Conservation (phyloP, 2,329 filamentous ascomycete species). For the Oidium heveae region DNA sequence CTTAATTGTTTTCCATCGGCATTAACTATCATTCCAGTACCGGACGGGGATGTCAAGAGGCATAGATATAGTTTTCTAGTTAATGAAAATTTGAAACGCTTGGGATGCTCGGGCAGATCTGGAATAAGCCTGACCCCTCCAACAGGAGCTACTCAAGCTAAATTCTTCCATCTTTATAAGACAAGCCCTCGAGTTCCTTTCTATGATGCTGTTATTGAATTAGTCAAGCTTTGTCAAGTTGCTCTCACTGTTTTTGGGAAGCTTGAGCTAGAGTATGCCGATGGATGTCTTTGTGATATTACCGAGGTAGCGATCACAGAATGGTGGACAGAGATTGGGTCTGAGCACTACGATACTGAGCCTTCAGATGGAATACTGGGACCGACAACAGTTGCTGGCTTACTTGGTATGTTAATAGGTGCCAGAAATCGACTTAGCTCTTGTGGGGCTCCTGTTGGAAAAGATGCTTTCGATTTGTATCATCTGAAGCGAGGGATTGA, state of each 20-base stretch:
- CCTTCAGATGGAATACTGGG: slow-evolving; percentile 82
- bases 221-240: slow-evolving; percentile 77
- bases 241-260: slow-evolving; percentile 74
- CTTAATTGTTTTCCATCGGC: slow-evolving; percentile 77
- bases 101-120: slow-evolving; percentile 76
- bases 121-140: slow-evolving; percentile 61
- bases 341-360: slow-evolving; percentile 77
- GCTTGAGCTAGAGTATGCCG: slow-evolving; percentile 66
- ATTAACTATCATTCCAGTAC: slow-evolving; percentile 73
- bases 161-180: slow-evolving; percentile 77
- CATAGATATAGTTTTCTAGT: slow-evolving; percentile 72
- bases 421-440: slow-evolving; percentile 74
- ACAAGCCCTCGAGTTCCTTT: slow-evolving; percentile 64
- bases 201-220: slow-evolving; percentile 55
- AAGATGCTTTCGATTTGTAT: slow-evolving; percentile 76
- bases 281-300: slow-evolving; percentile 77
- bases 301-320: slow-evolving; percentile 76
- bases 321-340: slow-evolving; percentile 90
- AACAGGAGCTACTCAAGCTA: slow-evolving; percentile 58
- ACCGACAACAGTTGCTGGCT: slow-evolving; percentile 67
- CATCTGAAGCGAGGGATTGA: slow-evolving; percentile 61
- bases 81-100: slow-evolving; percentile 76
- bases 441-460: slow-evolving; percentile 57
- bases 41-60: slow-evolving; percentile 59
- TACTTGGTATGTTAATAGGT: slow-evolving; percentile 72